Evolutionary conservation across 108 stramenopile species (phyloP).

Genomic region (Cyclotella distinguenda): DNA sequence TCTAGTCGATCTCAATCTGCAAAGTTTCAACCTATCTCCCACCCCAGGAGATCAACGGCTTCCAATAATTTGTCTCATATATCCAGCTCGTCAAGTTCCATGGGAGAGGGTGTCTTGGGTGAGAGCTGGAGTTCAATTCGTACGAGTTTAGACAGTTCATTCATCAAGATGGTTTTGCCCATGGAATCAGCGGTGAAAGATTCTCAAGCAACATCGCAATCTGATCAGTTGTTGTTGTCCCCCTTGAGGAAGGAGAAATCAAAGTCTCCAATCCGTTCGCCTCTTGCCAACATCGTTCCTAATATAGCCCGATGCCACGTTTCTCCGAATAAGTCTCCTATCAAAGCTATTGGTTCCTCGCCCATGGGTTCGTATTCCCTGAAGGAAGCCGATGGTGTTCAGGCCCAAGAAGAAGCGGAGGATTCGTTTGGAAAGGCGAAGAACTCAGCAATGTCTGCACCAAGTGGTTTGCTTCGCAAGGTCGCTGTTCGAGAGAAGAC

Average conservation of each 20-base stretch:
- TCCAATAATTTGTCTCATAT: conserved; percentile 36
- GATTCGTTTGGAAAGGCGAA: background rate
- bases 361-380: conserved; percentile 34
- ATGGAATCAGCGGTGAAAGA: no score
- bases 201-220: no score
- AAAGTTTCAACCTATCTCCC: conserved; percentile 1
- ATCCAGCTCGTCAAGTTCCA: conserved; percentile 28
- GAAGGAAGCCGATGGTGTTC: conserved; percentile 28
- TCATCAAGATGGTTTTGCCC: conserved; percentile 5
- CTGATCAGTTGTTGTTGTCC: no score
- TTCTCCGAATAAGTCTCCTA: background rate
- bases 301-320: conserved; percentile 12
- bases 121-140: conserved; percentile 43
- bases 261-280: conserved; percentile 21
- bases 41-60: background rate
- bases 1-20: background rate
- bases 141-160: conserved; percentile 32
- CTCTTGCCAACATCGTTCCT: conserved; percentile 28
- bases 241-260: no score
- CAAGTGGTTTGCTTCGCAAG: background rate
- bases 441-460: background rate
- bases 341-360: conserved; percentile 14
- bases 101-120: conserved; percentile 9
- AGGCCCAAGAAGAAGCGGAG: no score
- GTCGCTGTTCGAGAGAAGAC: background rate